Conservation (phyloP, 2,329 filamentous ascomycete species). For the Pseudogymnoascus sp. region DNA sequence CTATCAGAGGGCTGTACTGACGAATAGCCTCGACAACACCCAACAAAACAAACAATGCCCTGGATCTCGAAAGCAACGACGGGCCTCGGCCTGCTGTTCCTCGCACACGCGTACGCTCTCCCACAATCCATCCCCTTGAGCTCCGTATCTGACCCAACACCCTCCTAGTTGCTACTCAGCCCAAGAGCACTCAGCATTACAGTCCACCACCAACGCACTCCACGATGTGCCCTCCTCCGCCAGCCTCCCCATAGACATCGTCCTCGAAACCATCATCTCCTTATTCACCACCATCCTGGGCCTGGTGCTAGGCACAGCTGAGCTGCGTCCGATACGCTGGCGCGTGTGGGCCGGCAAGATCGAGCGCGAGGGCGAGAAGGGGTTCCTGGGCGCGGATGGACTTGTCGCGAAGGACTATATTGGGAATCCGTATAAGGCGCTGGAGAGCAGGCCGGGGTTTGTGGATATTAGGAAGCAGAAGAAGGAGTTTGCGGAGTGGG, state of each 20-base stretch:
- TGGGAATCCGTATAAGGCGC: conserved; percentile 70
- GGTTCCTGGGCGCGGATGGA: conserved; percentile 51
- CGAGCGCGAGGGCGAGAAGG: conserved; percentile 64
- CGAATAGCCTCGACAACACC: background rate
- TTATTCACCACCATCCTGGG: conserved; percentile 77
- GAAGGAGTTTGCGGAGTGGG: conserved; percentile 74
- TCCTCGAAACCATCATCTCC: conserved; percentile 75
- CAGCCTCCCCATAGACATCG: conserved; percentile 73
- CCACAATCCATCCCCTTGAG: background rate
- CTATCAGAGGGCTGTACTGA: background rate
- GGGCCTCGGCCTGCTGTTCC: conserved; percentile 66
- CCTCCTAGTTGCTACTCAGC: conserved; percentile 81
- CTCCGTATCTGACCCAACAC: conserved; percentile 14
- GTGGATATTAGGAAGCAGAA: conserved; percentile 79
- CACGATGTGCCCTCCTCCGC: conserved; percentile 34
- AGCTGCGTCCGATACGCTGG: conserved; percentile 80
- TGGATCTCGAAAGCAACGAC: conserved; percentile 67
- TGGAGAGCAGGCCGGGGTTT: conserved; percentile 80
- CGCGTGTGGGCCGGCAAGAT: conserved; percentile 76
- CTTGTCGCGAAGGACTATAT: conserved; percentile 63
- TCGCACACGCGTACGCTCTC: conserved; percentile 74
- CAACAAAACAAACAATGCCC: conserved; percentile 48
- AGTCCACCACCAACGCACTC: conserved; percentile 49
- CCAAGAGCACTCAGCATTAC: conserved; percentile 79
- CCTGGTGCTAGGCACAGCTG: conserved; percentile 70